Evolutionary conservation across 2,329 filamentous ascomycete genomes (phyloP), one percentile per base, ranked within the genome.

Genomic region (Aspergillus sp.): DNA sequence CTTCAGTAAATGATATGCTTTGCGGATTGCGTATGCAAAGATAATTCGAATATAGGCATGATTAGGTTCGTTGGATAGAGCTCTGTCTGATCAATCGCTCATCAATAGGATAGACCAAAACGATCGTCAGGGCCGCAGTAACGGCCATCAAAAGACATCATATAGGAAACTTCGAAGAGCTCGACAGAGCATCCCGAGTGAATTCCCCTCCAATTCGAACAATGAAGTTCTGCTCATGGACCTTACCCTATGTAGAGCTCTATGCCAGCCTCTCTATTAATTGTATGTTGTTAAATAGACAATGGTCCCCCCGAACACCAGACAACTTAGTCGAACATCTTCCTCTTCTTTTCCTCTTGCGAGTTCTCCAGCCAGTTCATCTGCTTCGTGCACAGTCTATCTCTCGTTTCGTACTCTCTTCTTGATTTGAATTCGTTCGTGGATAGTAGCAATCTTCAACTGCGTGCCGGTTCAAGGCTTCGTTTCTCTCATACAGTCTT

Each of bases 201-300:
- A 49, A 49, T 49, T 10, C 23, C 7, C 23, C 23, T 49, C 5
- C 44, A 27, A 30, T 4, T 49, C 8, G 32, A 15, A 36, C 32
- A 36, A 36, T 23, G 15, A 17, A 15, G n/a, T 49, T 8, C 44
- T 13, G 10, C 11, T 27, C 25, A 25, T 27, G 44, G 44, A 27
- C 51, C 51, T 15, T n/a, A 36, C 58, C 56, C 27, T 48, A 53
- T 59, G 32, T 7, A 30, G 59, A 59, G 39, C 38, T 59, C 58
- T 58, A 63, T 59, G 58, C 63, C 64, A 65, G 54, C 64, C 64
- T 11, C 64, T 48, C 49, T n/a, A 59, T 62, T 66, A 62, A 57
- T 62, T 41, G 7, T 32, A 41, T 8, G 19, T 47, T 32, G 19
- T 7, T 21, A 32, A 27, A 15, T 42, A 57, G 54, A 65, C 63